phyloP scores from a whole-genome alignment of 306 rosid genomes.

The Cucumis hystrix region DNA sequence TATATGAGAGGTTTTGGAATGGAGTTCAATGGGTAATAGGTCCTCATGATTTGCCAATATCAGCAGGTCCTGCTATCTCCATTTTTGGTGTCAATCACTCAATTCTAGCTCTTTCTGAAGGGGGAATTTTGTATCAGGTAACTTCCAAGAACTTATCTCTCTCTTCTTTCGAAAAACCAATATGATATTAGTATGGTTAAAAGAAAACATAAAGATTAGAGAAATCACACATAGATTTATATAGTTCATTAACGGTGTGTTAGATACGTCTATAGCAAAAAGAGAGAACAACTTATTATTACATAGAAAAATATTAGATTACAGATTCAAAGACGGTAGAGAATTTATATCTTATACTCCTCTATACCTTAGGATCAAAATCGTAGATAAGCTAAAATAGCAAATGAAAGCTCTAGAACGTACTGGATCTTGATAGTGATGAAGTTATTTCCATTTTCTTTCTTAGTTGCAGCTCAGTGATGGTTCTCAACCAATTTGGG shows the following conservation, averaged over 20 bases:
- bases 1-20: conserved; percentile 95
- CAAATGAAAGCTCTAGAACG: background rate
- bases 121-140: conserved; percentile 71
- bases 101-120: conserved; percentile 69
- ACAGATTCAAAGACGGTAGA: too few species aligned
- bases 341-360: too few species aligned
- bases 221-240: too few species aligned
- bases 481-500: conserved; percentile 61
- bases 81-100: conserved; percentile 56
- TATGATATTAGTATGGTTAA: background rate
- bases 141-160: background rate
- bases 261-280: too few species aligned
- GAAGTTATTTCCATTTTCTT: background rate
- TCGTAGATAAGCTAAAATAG: background rate
- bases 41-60: conserved; percentile 71
- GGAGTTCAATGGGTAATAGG: conserved; percentile 87
- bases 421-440: background rate
- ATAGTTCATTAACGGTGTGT: too few species aligned
- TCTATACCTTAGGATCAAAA: too few species aligned
- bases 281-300: too few species aligned
- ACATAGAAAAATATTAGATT: too few species aligned
- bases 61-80: conserved; percentile 41
- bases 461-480: conserved; percentile 64
- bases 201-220: too few species aligned
- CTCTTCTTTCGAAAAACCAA: background rate